phyloP scores from a whole-genome alignment of 208 protist genomes.

The Leishmania braziliensis region DNA sequence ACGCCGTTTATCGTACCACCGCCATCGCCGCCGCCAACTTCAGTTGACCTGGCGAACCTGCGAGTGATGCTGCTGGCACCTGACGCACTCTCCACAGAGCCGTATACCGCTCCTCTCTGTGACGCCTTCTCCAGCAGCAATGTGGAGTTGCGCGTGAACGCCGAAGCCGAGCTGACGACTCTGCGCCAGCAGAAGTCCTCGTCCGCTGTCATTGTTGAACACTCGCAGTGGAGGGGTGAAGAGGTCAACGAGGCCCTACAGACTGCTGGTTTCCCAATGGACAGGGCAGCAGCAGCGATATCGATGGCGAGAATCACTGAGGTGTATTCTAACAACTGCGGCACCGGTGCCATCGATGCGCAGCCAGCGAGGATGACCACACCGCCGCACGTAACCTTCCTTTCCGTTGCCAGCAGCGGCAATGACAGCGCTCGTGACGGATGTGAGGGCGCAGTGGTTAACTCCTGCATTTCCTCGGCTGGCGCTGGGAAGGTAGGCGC shows the following conservation, averaged over 20 bases:
- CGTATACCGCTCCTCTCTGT: too few species aligned
- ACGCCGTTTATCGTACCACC: not conserved
- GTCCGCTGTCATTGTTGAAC: not conserved
- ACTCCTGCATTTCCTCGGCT: not conserved
- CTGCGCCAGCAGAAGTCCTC: not conserved
- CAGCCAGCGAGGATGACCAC: not conserved
- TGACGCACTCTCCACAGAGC: not conserved
- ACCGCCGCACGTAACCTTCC: not conserved
- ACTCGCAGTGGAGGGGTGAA: not conserved
- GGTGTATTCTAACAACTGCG: too few species aligned
- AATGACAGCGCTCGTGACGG: not conserved
- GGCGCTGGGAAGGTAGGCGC: not conserved
- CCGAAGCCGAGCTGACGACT: not conserved
- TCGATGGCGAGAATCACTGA: not conserved
- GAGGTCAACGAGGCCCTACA: not conserved
- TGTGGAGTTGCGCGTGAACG: conserved; percentile 1
- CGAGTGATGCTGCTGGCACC: not conserved
- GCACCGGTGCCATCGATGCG: not conserved
- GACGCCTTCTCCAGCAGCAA: not conserved
- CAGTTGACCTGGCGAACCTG: not conserved
- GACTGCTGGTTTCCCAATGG: not conserved
- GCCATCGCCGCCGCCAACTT: not conserved
- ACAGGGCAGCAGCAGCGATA: not conserved
- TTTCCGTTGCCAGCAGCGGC: not conserved
- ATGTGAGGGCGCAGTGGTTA: not conserved